Evolutionary conservation across 1,139 yeast genomes (phyloP), one percentile per base, ranked within the genome.

Genomic region (Suhomyces choctaworum): DNA sequence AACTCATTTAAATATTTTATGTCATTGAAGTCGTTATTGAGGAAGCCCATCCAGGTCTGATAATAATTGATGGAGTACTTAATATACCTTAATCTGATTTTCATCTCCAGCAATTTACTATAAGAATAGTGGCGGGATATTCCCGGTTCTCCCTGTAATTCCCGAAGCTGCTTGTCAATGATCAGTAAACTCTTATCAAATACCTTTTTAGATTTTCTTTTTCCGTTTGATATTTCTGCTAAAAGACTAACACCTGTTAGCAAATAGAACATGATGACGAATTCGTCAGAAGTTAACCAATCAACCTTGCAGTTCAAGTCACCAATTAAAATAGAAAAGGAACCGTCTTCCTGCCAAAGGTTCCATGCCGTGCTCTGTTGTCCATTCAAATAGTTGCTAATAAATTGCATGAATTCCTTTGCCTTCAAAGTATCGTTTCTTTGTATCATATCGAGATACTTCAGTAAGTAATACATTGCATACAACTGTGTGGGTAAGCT

Each of bases 281-380:
- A 71, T 39, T 73, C 77, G 26, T 63, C 64, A 2, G 65, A 54
- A 22, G 62, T 59, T 13, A 73, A 42, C 78, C 79, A 74, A 6
- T 47, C 43, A 11, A 64, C 43, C 29, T 42, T 47, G 40, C 40
- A 48, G 14, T 34, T 27, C 11, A 47, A 12, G n/a, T 29, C 32
- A 4, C 34, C 37, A 1, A 46, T 32, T 3, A 37, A 26, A 2
- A 62, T 28, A 6, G 15, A 29, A 30, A 63, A 51, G 3, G 43
- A 33, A 1, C 68, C 66, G 34, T 58, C 53, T 17, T 47, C 48
- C 11, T 32, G 40, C 70, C 68, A 62, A 7, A 28, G n/a, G 5
- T 32, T 10, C 62, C 63, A 59, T 10, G 39, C 34, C 3, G 36
- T 20, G 19, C 39, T 33, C 27, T 52, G 58, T 40, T 64, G 53